These are phyloP conservation scores for Schizochytrium sp. DNA, from an alignment of 108 stramenopile genomes.

Conservation along the genomic window DNA sequence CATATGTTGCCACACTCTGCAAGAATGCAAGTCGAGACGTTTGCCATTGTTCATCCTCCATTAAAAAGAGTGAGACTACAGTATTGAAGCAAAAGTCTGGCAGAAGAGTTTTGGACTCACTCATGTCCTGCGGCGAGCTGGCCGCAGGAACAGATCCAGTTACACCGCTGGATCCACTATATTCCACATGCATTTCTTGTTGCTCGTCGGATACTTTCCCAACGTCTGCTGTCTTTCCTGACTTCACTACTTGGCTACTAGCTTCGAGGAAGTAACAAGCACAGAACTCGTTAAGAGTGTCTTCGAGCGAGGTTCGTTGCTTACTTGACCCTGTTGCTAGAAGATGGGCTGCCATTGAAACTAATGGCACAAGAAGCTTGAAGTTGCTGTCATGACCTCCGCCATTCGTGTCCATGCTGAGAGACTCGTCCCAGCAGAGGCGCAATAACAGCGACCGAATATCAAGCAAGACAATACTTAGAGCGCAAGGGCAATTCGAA, in stretches of 20 bases:
- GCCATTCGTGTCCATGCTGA: constrained; percentile 69
- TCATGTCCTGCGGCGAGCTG: background rate
- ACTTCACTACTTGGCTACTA: background rate
- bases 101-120: background rate
- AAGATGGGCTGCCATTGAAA: constrained; percentile 61
- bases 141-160: background rate
- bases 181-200: background rate
- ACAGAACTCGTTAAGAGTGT: background rate
- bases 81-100: background rate
- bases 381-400: constrained; percentile 69
- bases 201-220: background rate
- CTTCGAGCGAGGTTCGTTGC: background rate
- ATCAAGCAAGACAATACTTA: constrained; percentile 64
- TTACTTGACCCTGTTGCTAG: background rate
- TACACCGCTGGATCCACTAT: background rate
- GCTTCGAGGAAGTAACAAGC: background rate
- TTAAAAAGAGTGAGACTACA: background rate
- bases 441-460: constrained; percentile 68
- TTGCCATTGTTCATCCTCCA: constrained; percentile 30
- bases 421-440: constrained; percentile 68
- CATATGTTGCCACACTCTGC: background rate
- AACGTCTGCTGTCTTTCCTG: background rate
- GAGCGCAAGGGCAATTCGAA: background rate
- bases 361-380: constrained; percentile 68
- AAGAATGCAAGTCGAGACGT: constrained; percentile 21